Evolutionary conservation across 2,329 filamentous ascomycete species (phyloP), one percentile per base, ranked within the genome.

Genomic region (Venturia pyrina): DNA sequence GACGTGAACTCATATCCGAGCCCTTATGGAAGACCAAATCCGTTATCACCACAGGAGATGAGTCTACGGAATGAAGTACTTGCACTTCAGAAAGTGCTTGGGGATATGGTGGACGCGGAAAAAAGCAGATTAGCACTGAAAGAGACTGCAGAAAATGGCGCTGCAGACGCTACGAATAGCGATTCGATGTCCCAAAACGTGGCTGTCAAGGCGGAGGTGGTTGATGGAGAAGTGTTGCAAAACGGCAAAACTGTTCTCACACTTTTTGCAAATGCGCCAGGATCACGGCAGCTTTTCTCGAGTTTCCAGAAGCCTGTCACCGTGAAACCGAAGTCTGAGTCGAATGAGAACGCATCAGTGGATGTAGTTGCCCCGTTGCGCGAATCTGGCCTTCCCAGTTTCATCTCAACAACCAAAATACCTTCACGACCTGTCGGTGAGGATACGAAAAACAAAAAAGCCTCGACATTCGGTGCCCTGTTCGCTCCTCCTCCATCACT

Each of bases 281-380:
- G 87, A 59, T 83, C 89, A 44, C 88, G 87, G 70, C 89, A 93
- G 67, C 80, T 97, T 4, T 97, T 95, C 74, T 96, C 93, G 4
- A 96, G 93, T 75, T 80, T 96, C 62, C 90, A 89, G 69, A 81
- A 84, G 65, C 77, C 80, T 15, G 68, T 56, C 66, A 74, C n/a
- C 32, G 70, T 19, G 1, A 70, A 73, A 73, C 46, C 70, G 74
- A 34, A 71, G 73, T n/a, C 62, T 73, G 56, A n/a, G 21, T 71
- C 74, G 28, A 75, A 74, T 7, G 72, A 78, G 17, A 76, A 78
- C 41, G 72, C 75, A 15, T 74, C 77, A 10, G 75, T 79, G 57
- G 77, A 80, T 66, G 74, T 81, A 34, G 76, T 76, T 24, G 70
- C 79, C 40, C 78, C 82, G 13, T 77, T 91, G 11, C 82, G 84